These are phyloP conservation scores for Mimosa pudica DNA, from an alignment of 306 rosid genomes.

Conservation along the genomic window DNA sequence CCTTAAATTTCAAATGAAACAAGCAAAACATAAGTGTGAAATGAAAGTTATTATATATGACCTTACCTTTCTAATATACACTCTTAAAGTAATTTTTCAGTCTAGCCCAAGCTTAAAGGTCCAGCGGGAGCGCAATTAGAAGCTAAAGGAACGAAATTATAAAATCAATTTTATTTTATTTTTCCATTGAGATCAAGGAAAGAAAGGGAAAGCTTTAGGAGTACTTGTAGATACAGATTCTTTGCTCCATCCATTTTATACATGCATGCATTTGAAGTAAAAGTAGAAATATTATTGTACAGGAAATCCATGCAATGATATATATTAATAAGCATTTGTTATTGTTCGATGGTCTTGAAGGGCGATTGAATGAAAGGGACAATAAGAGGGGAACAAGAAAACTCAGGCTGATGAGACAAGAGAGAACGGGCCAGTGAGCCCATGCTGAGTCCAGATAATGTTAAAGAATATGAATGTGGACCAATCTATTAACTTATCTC, in stretches of 20 bases:
- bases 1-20: slow-evolving; percentile 21
- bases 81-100: not conserved
- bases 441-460: not conserved
- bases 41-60: not conserved
- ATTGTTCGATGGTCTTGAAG: not conserved
- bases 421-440: not conserved
- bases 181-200: not conserved
- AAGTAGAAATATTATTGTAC: not conserved
- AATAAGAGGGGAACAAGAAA: not conserved
- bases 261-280: not conserved
- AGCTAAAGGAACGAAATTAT: not conserved
- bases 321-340: not conserved
- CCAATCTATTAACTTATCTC: not conserved
- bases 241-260: not conserved
- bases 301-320: not conserved
- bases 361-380: not conserved
- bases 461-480: not conserved
- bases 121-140: not conserved
- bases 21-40: slow-evolving; percentile 10
- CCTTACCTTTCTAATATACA: not conserved
- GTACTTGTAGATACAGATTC: not conserved
- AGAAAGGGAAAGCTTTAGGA: not conserved
- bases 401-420: not conserved
- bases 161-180: not conserved
- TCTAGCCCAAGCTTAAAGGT: not conserved